Base-by-base conservation (phyloP, 768 basidiomycete genomes). In the Mycena galopus region DNA sequence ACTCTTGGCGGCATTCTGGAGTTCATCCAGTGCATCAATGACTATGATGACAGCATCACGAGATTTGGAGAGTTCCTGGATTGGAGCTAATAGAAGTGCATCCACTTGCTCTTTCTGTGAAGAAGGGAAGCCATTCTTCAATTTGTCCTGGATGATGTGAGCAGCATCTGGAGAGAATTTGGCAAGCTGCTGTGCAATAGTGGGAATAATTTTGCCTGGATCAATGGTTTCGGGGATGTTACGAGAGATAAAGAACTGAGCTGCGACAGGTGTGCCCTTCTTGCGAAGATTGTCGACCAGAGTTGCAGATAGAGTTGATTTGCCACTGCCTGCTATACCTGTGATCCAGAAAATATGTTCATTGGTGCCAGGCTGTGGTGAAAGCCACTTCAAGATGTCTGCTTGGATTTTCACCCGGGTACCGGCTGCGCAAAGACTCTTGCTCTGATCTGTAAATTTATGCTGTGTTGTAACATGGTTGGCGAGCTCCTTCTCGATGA, bases 1-100 rank as follows among this genome's bases (percentile, higher is more conserved):
- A 27, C 27, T 56, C 27, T 56, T n/a, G 23, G 55, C 55, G 5
- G 55, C 55, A 56, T 56, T 56, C 55, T 30, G 27, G 29, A 56
- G 55, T 27, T 56, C 55, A 27, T 56, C 55, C 29, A 56, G 55
- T 10, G 42, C 42, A 56, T 56, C 55, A 56, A 56, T 56, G 12
- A 27, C 10, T 10, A 17, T 56, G 55, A 44, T 44, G 42, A 44
- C 42, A 44, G 17, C 11, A 44, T 44, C 42, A 44, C 42, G 17
- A 44, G 42, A 44, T 44, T 44, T 44, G 42, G 11, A 44, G 42
- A 44, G 42, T 44, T 44, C 42, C 17, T 19, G 17, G 17, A 44
- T 44, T 44, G n/a, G n/a, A n/a, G n/a, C n/a, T n/a, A n/a, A n/a
- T n/a, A n/a, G n/a, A n/a, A n/a, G n/a, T n/a, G n/a, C 55, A 9